Evolutionary conservation across 2,329 filamentous ascomycete genomes (phyloP), one percentile per base, ranked within the genome.

Genomic region (Sclerotinia minor): DNA sequence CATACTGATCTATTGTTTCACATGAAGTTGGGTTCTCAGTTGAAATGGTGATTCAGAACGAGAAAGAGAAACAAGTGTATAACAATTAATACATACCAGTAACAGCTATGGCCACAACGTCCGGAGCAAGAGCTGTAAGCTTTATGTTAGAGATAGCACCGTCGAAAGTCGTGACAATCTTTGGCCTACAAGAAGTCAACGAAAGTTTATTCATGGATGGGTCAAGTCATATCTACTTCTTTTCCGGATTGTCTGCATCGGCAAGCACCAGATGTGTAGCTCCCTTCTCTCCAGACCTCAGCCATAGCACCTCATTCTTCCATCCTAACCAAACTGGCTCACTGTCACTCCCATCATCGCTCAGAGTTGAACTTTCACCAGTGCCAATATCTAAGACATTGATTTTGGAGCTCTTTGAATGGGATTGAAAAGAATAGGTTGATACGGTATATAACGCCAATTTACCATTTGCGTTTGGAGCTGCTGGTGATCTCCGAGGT

Each of bases 341-440:
- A 67, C 85, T 87, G 64, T 88, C 87, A 67, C 83, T 83, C 32
- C 83, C 76, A 70, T 91, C 86, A 64, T 89, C 84, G 58, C 87
- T 89, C 15, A 96, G 81, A 17, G 88, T 78, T 5, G 82, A 85
- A 5, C 89, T 89, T 63, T 89, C 83, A 45, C 89, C 89, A 9
- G 85, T 86, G 57, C 84, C 80, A 68, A 93, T 83, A 72, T 94
- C 87, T 52, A 97, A 80, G 35, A 94, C 78, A 24, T 89, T 86
- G 72, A 90, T 88, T 79, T 93, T 89, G 69, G 82, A 83, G 6
- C 83, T 85, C 76, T 89, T 90, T 58, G 83, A 83, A 76, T 96
- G 92, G 0, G 86, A 83, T 50, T 90, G 83, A 78, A 97, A 97
- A 6, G 88, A 94, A 78, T 96, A 97, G 1, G 89, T 87, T 0